Evolutionary conservation across 2,329 filamentous ascomycete genomes (phyloP), one percentile per base, ranked within the genome.

Genomic region (Conoideocrella luteorostrata): DNA sequence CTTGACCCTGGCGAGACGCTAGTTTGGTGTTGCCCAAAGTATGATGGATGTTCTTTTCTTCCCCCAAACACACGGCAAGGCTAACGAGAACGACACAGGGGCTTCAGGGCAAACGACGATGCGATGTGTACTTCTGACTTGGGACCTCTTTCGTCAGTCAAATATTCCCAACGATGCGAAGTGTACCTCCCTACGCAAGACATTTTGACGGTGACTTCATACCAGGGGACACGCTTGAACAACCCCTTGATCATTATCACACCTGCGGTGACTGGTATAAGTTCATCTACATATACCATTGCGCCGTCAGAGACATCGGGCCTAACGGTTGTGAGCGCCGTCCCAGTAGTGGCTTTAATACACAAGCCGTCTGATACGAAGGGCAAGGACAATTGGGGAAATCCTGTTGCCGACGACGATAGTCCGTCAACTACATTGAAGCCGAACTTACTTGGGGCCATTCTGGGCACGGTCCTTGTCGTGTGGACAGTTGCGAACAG

Each of bases 11-110:
- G 47, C 12, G 56, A 57, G 22, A 54, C 53, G 13, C 12, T 56
- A 6, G 48, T 47, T 5, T 56, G 39, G 22, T 58, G 52, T 37
- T 58, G 51, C 17, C 52, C 49, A 3, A 57, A 46, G 54, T 53
- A 48, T 23, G 20, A 39, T n/a, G n/a, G 5, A 18, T n/a, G n/a
- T 12, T 10, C 6, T 2, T 4, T 9, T 4, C 18, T 11, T 6
- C 7, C 2, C 9, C 10, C 7, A 5, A 0, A 22, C 9, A 15
- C 29, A 53, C 2, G 53, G 4, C 2, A 9, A 29, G 13, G n/a
- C 17, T 18, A 7, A 17, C 22, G 37, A 9, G 23, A 26, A n/a
- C 18, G 13, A 23, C 15, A 15, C 2, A 57, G 53, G 7, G 53
- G 47, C 13, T 57, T 43, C 38, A 30, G 11, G 2, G 48, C 35